These are phyloP conservation scores for Barnettozyma californica DNA, from an alignment of 805 yeast genomes.

Conservation along the genomic window DNA sequence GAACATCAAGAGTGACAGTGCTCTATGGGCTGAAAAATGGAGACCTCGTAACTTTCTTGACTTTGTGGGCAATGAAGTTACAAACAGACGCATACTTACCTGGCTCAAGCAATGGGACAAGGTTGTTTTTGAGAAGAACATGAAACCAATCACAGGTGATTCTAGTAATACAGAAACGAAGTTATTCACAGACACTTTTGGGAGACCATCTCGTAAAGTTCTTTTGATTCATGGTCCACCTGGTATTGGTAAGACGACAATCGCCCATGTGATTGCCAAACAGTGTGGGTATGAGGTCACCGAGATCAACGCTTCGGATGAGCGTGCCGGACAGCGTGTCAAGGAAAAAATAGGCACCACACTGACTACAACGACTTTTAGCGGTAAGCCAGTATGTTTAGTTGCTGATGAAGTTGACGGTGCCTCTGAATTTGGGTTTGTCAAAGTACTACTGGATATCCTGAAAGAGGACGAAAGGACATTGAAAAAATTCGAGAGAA, in stretches of 20 bases:
- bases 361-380: slow-evolving; percentile 56
- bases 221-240: slow-evolving; percentile 86
- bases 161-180: neutral
- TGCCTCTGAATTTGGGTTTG: slow-evolving; percentile 59
- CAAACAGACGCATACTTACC: slow-evolving; percentile 50
- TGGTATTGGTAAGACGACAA: slow-evolving; percentile 79
- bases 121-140: slow-evolving; percentile 45
- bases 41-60: slow-evolving; percentile 61
- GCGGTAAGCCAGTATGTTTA: slow-evolving; percentile 73
- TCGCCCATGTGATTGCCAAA: slow-evolving; percentile 77
- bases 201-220: slow-evolving; percentile 58
- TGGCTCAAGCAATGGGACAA: slow-evolving; percentile 70
- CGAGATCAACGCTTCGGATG: slow-evolving; percentile 86
- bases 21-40: slow-evolving; percentile 60
- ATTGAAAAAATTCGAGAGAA: slow-evolving; percentile 28
- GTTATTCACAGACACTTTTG: slow-evolving; percentile 39
- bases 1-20: slow-evolving; percentile 2
- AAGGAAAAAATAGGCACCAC: slow-evolving; percentile 56
- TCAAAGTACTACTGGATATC: slow-evolving; percentile 53
- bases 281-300: slow-evolving; percentile 76
- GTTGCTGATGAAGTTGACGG: slow-evolving; percentile 91
- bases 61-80: slow-evolving; percentile 61
- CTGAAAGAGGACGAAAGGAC: slow-evolving; percentile 54
- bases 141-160: slow-evolving; percentile 22
- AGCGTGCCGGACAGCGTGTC: slow-evolving; percentile 56